Evolutionary conservation across 306 rosid species (phyloP), one percentile per base, ranked within the genome.

Genomic region (Sechiopsis laciniata): DNA sequence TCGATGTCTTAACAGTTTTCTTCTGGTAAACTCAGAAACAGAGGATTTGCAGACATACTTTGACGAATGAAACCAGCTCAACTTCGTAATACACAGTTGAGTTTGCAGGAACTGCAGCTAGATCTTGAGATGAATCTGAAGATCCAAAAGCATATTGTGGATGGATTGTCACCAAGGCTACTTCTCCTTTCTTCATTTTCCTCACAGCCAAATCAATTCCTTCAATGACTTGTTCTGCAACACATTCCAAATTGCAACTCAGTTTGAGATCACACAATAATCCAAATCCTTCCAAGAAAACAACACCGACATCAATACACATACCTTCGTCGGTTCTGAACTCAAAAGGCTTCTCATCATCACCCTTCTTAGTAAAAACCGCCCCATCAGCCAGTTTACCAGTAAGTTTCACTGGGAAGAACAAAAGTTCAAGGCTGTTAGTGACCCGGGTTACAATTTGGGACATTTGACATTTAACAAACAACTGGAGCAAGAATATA

Each of bases 181-280:
- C 81, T 74, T 90, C 98, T 74, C 96, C 96, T 74, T 88, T 92
- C 78, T 90, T 92, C 98, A 92, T 92, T 21, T 85, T 85, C 84
- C 78, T 64, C 67, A 92, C 90, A 70, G 91, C 96, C 84, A 83
- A 83, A 75, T 92, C 98, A 9, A 90, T 90, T 70, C 98, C 98
- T 64, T 92, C 96, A 75, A 88, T 81, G 35, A 87, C 98, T 90
- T 88, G 91, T 73, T 90, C 98, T 92, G 81, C 48, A 40, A 12
- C 17, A 67, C n/a, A 67, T 67, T 66, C 37, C 72, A 13, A 2
- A 20, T 46, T 19, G 6, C 1, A 21, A 13, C 29, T 67, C 15
- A 45, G 35, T 19, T 19, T 6, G 21, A 17, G 22, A 6, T 46
- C 26, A 15, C 37, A 67, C 1, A 16, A 40, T 6, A 35, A 48